Evolutionary conservation across 352 stramenopile species (phyloP).

Genomic region (Aphanomyces astaci): DNA sequence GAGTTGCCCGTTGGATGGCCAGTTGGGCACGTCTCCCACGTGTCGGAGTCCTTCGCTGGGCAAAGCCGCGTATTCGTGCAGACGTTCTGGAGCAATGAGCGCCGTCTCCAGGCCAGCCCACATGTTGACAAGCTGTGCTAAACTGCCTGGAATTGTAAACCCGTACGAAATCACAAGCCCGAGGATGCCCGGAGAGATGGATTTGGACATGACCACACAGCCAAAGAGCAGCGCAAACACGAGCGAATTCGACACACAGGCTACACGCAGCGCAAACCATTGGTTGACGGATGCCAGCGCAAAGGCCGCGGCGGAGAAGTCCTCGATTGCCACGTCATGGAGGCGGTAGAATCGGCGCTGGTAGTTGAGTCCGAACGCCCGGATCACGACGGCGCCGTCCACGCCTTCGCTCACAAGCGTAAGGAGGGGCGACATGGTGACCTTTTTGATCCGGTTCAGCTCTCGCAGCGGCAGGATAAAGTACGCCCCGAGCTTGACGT

Average conservation of each 20-base stretch:
- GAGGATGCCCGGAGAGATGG: slow-evolving; percentile 57
- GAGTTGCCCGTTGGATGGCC: slow-evolving; percentile 8
- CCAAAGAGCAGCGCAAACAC: slow-evolving; percentile 20
- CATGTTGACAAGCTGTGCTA: slow-evolving; percentile 86
- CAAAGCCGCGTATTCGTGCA: slow-evolving; percentile 78
- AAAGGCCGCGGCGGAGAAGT: slow-evolving; percentile 43
- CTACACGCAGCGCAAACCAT: slow-evolving; percentile 47
- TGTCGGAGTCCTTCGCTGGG: slow-evolving; percentile 7
- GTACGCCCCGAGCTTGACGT: slow-evolving; percentile 53
- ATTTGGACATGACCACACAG: slow-evolving; percentile 27
- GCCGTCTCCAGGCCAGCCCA: slow-evolving; percentile 57
- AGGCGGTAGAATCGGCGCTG: slow-evolving; percentile 46
- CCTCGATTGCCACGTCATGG: slow-evolving; percentile 55
- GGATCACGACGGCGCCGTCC: slow-evolving; percentile 74
- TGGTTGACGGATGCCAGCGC: slow-evolving; percentile 32
- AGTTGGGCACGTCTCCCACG: neutral
- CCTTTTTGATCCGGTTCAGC: slow-evolving; percentile 40
- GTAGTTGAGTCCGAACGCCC: slow-evolving; percentile 59
- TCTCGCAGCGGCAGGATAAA: slow-evolving; percentile 42
- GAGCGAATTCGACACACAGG: slow-evolving; percentile 38
- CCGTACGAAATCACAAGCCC: slow-evolving; percentile 88
- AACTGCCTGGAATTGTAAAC: slow-evolving; percentile 79
- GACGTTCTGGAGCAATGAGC: slow-evolving; percentile 81
- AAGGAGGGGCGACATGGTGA: slow-evolving; percentile 36
- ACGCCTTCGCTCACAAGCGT: slow-evolving; percentile 61